phyloP scores from a whole-genome alignment of 2,329 filamentous ascomycete species.

The Aspergillus aculeatinus region DNA sequence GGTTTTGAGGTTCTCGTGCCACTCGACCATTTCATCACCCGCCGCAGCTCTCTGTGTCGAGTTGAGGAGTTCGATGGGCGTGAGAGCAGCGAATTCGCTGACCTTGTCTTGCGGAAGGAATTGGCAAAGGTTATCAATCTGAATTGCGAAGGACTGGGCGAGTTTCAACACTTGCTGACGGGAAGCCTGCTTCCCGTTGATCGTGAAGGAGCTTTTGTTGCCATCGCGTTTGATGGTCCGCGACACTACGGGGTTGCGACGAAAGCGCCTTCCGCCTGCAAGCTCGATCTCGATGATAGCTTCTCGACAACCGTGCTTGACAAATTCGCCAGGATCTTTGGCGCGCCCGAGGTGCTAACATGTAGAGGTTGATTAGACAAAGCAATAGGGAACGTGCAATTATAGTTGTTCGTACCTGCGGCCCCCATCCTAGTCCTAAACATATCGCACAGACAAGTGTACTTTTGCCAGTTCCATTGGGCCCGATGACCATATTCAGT shows the following conservation, averaged over 20 bases:
- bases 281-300: constrained; percentile 91
- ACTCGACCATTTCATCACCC: constrained; percentile 72
- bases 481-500: constrained; percentile 97
- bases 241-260: constrained; percentile 69
- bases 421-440: constrained; percentile 80
- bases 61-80: constrained; percentile 74
- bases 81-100: constrained; percentile 84
- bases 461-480: constrained; percentile 98
- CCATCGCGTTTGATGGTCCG: constrained; percentile 78
- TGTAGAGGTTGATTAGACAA: neutral
- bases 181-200: constrained; percentile 65
- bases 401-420: constrained; percentile 49
- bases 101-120: constrained; percentile 96
- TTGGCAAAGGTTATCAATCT: constrained; percentile 96
- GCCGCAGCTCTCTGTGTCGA: constrained; percentile 89
- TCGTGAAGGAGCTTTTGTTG: constrained; percentile 74
- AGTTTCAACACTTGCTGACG: constrained; percentile 67
- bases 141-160: constrained; percentile 74
- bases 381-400: neutral
- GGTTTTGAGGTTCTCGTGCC: constrained; percentile 72
- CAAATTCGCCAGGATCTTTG: constrained; percentile 81
- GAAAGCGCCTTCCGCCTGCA: constrained; percentile 56
- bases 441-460: constrained; percentile 97
- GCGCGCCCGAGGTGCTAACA: constrained; percentile 74
- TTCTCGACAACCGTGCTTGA: constrained; percentile 79